A percentile compares a stretch with the other conserved stretches of the same genome.
phyloP scores from a whole-genome alignment of 2,329 filamentous ascomycete species.

The Trichoderma polysporum region DNA sequence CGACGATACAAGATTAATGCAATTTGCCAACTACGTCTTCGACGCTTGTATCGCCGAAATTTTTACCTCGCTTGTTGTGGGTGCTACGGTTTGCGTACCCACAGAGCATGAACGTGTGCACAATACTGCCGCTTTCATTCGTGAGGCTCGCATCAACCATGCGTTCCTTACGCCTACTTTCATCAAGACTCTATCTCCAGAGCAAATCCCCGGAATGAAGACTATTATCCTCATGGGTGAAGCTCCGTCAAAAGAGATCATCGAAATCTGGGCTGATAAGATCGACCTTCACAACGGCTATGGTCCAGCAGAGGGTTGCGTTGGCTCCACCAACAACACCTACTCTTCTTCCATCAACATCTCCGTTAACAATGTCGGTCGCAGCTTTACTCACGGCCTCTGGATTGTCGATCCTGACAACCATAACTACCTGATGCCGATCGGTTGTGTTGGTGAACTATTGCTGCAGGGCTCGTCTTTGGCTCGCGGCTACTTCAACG shows the following conservation, averaged over 20 bases:
- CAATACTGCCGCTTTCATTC: slow-evolving; percentile 1
- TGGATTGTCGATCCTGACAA: slow-evolving; percentile 27
- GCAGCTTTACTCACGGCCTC: slow-evolving; percentile 14
- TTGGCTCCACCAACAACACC: neutral
- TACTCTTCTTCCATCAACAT: neutral
- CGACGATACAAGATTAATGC: neutral
- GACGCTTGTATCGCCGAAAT: slow-evolving; percentile 6
- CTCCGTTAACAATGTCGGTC: neutral
- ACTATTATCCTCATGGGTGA: slow-evolving; percentile 21
- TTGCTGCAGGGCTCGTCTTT: slow-evolving; percentile 25
- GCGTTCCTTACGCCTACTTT: slow-evolving; percentile 21
- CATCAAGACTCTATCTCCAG: slow-evolving; percentile 1
- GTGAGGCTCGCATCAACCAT: slow-evolving; percentile 14
- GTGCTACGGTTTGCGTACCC: slow-evolving; percentile 17
- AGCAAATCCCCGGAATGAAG: slow-evolving; percentile 14
- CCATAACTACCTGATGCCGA: slow-evolving; percentile 24
- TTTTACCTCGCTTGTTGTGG: neutral
- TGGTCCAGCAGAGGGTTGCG: slow-evolving; percentile 25
- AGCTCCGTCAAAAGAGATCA: slow-evolving; percentile 33
- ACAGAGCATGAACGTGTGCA: slow-evolving; percentile 6
- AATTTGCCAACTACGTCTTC: slow-evolving; percentile 22
- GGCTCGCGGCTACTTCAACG: slow-evolving; percentile 27
- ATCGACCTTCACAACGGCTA: slow-evolving; percentile 21
- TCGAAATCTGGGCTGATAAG: slow-evolving; percentile 21
- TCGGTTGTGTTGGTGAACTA: slow-evolving; percentile 29